Conservation (phyloP, 768 basidiomycete genomes). For the Tricholoma hemisulphureum region DNA sequence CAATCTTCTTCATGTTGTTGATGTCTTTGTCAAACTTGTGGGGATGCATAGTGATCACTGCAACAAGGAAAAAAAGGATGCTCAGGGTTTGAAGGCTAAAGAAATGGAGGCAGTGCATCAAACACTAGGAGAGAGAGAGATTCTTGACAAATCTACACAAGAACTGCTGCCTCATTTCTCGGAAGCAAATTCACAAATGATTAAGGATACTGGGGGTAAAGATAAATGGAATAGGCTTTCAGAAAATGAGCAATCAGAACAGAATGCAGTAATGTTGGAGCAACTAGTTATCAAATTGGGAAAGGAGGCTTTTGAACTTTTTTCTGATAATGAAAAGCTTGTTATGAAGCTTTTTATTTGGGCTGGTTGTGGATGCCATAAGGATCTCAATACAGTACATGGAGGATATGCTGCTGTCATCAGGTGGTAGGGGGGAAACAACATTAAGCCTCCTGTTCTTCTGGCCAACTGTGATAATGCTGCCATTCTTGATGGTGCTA, state of each 20-base stretch:
- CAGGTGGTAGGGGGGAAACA: constrained; percentile 17
- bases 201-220: constrained; percentile 12
- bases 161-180: constrained; percentile 6
- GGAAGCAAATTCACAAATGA: constrained; percentile 10
- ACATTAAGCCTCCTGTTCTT: constrained; percentile 20
- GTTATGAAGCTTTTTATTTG: constrained; percentile 26
- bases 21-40: constrained; percentile 15
- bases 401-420: constrained; percentile 22
- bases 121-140: constrained; percentile 18
- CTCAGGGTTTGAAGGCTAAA: constrained; percentile 14
- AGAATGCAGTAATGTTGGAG: constrained; percentile 12
- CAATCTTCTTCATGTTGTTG: constrained; percentile 8
- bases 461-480: constrained; percentile 31
- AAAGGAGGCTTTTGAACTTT: not conserved
- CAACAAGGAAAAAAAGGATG: constrained; percentile 29
- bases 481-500: constrained; percentile 3
- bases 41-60: constrained; percentile 22
- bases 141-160: constrained; percentile 15
- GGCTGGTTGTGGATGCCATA: constrained; percentile 33
- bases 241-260: constrained; percentile 7
- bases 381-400: constrained; percentile 31
- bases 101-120: constrained; percentile 20
- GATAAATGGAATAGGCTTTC: constrained; percentile 14
- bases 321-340: constrained; percentile 15
- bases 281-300: not conserved